Evolutionary conservation across 2,329 filamentous ascomycete species (phyloP).

Genomic region (Ophiostoma sp.): DNA sequence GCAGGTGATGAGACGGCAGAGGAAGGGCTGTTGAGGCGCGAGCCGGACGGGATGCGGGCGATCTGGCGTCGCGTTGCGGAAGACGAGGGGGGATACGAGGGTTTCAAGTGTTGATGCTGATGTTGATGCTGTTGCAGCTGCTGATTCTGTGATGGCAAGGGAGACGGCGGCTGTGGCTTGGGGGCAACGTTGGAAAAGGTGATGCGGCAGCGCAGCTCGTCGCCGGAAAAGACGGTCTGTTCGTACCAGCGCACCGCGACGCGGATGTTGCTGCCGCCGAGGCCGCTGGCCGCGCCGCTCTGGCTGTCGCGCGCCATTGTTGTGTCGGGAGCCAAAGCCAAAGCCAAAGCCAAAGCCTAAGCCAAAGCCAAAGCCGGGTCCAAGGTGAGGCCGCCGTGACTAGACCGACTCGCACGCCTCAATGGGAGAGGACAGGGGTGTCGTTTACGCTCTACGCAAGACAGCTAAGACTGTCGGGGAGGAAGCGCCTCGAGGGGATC

Average conservation of each 20-base stretch:
- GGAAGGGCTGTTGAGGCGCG: background rate
- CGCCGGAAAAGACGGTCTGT: constrained; percentile 90
- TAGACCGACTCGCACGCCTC: background rate
- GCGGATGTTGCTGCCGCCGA: constrained; percentile 62
- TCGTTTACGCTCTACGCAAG: background rate
- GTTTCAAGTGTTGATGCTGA: background rate
- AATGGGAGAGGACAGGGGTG: background rate
- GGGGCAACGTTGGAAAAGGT: constrained; percentile 81
- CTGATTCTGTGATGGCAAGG: background rate
- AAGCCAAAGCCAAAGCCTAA: background rate
- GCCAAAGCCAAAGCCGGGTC: background rate
- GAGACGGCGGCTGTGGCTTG: constrained; percentile 19
- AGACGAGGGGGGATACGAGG: constrained; percentile 14
- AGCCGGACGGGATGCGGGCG: constrained; percentile 9
- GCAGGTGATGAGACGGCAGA: background rate
- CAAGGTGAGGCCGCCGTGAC: background rate
- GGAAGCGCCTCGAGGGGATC: constrained; percentile 8
- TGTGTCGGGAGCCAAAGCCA: background rate
- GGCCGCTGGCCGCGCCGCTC: background rate
- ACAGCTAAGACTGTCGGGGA: constrained; percentile 1
- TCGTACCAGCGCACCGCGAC: constrained; percentile 95
- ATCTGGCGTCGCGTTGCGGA: constrained; percentile 7
- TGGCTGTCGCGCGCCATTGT: constrained; percentile 20
- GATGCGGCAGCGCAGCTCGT: constrained; percentile 91
- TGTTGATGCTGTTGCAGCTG: background rate